These are phyloP conservation scores for Colletotrichum trifolii DNA, from an alignment of 2,329 filamentous ascomycete genomes.

Conservation along the genomic window DNA sequence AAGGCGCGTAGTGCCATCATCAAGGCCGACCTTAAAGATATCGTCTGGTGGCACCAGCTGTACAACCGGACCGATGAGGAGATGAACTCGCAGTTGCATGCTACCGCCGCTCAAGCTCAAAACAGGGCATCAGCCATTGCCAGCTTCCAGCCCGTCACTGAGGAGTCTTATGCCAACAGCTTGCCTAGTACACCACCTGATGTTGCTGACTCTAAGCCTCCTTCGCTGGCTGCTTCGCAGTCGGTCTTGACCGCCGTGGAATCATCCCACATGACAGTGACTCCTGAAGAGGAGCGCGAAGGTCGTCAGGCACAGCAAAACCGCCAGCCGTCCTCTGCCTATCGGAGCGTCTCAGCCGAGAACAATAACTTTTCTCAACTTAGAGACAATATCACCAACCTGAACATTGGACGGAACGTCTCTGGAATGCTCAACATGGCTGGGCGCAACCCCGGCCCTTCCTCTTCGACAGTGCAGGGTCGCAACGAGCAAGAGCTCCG, in stretches of 20 bases:
- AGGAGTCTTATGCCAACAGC: conserved; percentile 39
- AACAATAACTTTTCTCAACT: conserved; percentile 58
- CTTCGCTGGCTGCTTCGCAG: conserved; percentile 52
- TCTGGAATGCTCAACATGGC: conserved; percentile 54
- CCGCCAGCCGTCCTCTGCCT: conserved; percentile 45
- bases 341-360: conserved; percentile 59
- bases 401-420: conserved; percentile 61
- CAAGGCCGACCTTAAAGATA: conserved; percentile 79
- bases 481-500: conserved; percentile 55
- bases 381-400: conserved; percentile 58
- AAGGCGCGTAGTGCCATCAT: conserved; percentile 85
- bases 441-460: conserved; percentile 39
- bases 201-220: conserved; percentile 48
- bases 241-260: conserved; percentile 71
- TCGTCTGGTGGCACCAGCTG: conserved; percentile 93
- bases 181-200: conserved; percentile 41
- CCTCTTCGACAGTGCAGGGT: conserved; percentile 33
- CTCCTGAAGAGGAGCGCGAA: conserved; percentile 45
- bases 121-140: conserved; percentile 45
- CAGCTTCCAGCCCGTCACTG: conserved; percentile 37
- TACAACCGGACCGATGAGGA: conserved; percentile 90
- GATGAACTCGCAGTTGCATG: conserved; percentile 81
- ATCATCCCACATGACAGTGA: conserved; percentile 64
- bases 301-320: conserved; percentile 40
- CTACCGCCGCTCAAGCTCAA: conserved; percentile 62